phyloP scores from a whole-genome alignment of 768 basidiomycete species.

The Ephemerocybe angulata region DNA sequence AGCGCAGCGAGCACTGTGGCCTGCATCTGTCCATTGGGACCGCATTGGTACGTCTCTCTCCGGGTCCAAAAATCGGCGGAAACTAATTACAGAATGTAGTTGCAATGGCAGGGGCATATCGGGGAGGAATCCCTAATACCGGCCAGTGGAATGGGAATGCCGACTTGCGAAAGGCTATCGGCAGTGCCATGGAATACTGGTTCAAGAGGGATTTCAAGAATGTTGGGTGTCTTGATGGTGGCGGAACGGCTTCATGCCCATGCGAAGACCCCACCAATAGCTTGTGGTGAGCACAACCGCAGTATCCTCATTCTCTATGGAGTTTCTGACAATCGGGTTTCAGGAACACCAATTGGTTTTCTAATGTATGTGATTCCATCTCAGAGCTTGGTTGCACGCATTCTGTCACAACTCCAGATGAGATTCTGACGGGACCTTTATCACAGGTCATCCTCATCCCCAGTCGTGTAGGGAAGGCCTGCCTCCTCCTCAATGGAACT shows the following conservation, averaged over 20 bases:
- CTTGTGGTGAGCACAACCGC: no score
- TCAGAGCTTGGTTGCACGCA: neutral
- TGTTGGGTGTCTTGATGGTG: constrained; percentile 48
- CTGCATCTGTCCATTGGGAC: constrained; percentile 57
- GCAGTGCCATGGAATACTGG: constrained; percentile 59
- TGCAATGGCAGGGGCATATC: constrained; percentile 54
- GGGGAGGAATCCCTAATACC: constrained; percentile 44
- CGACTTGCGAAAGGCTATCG: constrained; percentile 36
- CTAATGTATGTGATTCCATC: constrained; percentile 41
- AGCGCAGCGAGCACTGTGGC: constrained; percentile 67
- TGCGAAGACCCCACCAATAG: constrained; percentile 47
- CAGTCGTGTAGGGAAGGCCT: constrained; percentile 50
- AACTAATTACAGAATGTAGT: constrained; percentile 30
- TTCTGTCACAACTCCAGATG: neutral
- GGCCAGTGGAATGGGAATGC: constrained; percentile 40
- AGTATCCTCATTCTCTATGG: no score
- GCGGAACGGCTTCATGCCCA: constrained; percentile 55
- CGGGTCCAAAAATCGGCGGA: neutral
- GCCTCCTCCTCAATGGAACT: constrained; percentile 49
- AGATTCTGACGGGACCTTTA: neutral
- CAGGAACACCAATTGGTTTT: constrained; percentile 69
- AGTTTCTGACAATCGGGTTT: no score
- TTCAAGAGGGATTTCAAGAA: constrained; percentile 53
- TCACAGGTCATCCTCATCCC: constrained; percentile 63
- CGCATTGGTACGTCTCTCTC: constrained; percentile 38